Percentiles rank a stretch among this genome's conserved stretches.
These are phyloP conservation scores for Leptomonas seymouri DNA, from an alignment of 208 protist genomes.

Conservation along the genomic window DNA sequence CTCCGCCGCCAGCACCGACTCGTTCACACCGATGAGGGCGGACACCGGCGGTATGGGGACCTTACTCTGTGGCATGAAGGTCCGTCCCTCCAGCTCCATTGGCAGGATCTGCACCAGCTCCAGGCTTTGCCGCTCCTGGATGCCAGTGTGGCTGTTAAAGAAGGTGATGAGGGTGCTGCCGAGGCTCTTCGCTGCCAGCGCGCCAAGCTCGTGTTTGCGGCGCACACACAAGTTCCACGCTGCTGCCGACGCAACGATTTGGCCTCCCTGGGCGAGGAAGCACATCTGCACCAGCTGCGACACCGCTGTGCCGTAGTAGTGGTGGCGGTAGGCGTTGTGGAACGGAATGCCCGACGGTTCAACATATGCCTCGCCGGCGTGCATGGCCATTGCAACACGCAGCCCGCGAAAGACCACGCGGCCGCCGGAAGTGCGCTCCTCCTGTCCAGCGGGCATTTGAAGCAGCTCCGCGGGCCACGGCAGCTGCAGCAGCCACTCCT, in stretches of 20 bases:
- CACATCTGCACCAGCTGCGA: constrained; percentile 77
- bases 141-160: constrained; percentile 69
- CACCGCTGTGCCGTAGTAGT: constrained; percentile 87
- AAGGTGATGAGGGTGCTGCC: constrained; percentile 66
- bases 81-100: constrained; percentile 43
- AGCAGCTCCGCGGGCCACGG: constrained; percentile 80
- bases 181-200: constrained; percentile 50
- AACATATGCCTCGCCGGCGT: constrained; percentile 71
- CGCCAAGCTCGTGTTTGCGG: constrained; percentile 59
- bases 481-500: constrained; percentile 76
- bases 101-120: constrained; percentile 68
- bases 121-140: constrained; percentile 71
- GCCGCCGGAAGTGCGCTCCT: constrained; percentile 32
- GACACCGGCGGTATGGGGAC: constrained; percentile 35
- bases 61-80: constrained; percentile 46
- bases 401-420: constrained; percentile 64
- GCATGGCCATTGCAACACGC: constrained; percentile 74
- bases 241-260: constrained; percentile 68
- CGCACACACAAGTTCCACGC: constrained; percentile 71
- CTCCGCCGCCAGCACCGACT: constrained; percentile 59
- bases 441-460: constrained; percentile 30
- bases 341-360: constrained; percentile 69
- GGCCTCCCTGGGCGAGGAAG: constrained; percentile 76
- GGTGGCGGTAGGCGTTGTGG: constrained; percentile 51
- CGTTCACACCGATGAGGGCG: constrained; percentile 47